A percentile compares a stretch with the other conserved stretches of the same genome.
These are phyloP conservation scores for Penicillium taxi DNA, from an alignment of 495 filamentous ascomycete genomes.

Conservation along the genomic window DNA sequence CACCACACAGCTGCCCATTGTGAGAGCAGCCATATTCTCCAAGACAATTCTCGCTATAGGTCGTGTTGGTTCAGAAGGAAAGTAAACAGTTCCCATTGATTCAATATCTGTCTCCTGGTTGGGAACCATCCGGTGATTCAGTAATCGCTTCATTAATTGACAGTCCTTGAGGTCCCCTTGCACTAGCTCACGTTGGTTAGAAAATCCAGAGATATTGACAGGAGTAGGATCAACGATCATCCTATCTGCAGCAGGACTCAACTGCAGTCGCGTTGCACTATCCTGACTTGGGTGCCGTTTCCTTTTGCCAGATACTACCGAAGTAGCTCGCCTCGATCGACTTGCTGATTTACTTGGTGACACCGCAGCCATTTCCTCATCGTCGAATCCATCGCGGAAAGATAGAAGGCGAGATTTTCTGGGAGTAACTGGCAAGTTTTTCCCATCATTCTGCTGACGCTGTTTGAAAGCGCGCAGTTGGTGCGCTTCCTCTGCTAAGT, in stretches of 20 bases:
- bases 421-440: conserved; percentile 45
- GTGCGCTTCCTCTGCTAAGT: conserved; percentile 51
- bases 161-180: no score
- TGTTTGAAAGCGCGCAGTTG: conserved; percentile 40
- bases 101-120: conserved; percentile 49
- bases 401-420: conserved; percentile 48
- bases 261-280: conserved; percentile 46
- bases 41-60: conserved; percentile 51
- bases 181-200: no score
- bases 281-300: conserved; percentile 50
- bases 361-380: conserved; percentile 54
- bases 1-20: conserved; percentile 40
- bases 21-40: conserved; percentile 40
- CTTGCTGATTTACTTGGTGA: conserved; percentile 49
- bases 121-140: conserved; percentile 46
- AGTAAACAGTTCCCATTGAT: conserved; percentile 37
- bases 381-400: conserved; percentile 65
- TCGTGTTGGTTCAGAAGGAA: conserved; percentile 47
- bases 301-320: conserved; percentile 53
- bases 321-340: conserved; percentile 46
- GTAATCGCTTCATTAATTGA: conserved; percentile 48
- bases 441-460: conserved; percentile 32
- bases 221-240: conserved; percentile 19
- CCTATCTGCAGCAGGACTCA: conserved; percentile 36
- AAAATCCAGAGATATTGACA: conserved; percentile 16